A percentile compares a stretch with the other conserved stretches of the same genome.
phyloP scores from a whole-genome alignment of 164 flowering plant species.

The Amborella trichopoda region DNA sequence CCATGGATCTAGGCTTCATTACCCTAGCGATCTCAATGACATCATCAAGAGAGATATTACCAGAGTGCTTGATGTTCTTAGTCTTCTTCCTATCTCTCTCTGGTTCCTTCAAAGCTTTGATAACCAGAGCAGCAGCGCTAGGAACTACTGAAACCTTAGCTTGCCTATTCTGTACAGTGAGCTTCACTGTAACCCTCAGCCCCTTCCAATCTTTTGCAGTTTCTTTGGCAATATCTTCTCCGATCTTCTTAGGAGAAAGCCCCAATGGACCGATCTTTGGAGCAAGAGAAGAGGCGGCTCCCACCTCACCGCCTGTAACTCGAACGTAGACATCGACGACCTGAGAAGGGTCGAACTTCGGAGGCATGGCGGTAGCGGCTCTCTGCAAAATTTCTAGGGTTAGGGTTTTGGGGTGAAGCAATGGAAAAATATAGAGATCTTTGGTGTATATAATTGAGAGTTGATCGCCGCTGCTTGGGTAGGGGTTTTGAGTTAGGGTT shows the following conservation, averaged over 20 bases:
- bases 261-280: conserved; percentile 78
- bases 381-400: background rate
- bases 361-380: conserved; percentile 33
- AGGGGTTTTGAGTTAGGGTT: too few relatives aligned
- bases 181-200: conserved; percentile 65
- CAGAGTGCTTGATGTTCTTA: conserved; percentile 63
- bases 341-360: conserved; percentile 61
- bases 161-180: conserved; percentile 69
- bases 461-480: too few relatives aligned
- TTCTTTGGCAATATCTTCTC: conserved; percentile 71
- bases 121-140: conserved; percentile 61
- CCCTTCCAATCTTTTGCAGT: conserved; percentile 87
- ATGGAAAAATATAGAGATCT: too few relatives aligned
- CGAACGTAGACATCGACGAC: conserved; percentile 68
- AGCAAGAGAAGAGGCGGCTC: conserved; percentile 66
- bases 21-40: conserved; percentile 67
- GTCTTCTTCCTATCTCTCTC: conserved; percentile 70
- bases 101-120: conserved; percentile 68
- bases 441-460: too few relatives aligned
- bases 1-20: conserved; percentile 66
- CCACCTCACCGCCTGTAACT: conserved; percentile 75
- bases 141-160: conserved; percentile 74
- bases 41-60: conserved; percentile 61
- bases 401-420: conserved; percentile 8
- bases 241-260: conserved; percentile 69